Evolutionary conservation across 2,329 filamentous ascomycete genomes (phyloP).

Genomic region (Alternaria triticimaculans): DNA sequence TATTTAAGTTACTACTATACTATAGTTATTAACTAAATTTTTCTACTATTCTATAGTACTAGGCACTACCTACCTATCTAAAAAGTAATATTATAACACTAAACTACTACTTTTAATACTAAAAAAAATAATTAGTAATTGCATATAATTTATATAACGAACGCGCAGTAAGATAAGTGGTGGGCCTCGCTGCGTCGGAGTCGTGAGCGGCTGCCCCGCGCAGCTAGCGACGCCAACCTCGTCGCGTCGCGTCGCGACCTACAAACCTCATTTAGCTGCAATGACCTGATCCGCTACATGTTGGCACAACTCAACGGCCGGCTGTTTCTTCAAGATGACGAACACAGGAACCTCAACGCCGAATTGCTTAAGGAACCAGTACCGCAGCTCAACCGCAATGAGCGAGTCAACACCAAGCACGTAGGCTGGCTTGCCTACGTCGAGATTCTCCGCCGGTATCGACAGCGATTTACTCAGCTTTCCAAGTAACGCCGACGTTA

Average conservation of each 20-base stretch:
- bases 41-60: too few species aligned
- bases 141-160: too few species aligned
- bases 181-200: not conserved
- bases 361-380: constrained; percentile 25
- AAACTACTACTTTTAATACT: too few species aligned
- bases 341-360: constrained; percentile 25
- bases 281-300: constrained; percentile 10
- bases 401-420: constrained; percentile 32
- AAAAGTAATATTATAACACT: too few species aligned
- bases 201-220: not conserved
- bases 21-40: too few species aligned
- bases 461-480: constrained; percentile 13
- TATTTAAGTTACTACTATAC: too few species aligned
- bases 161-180: not conserved
- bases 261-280: not conserved
- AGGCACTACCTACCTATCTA: too few species aligned
- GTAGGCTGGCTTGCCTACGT: constrained; percentile 8
- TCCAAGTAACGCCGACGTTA: constrained; percentile 4
- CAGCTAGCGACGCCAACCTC: not conserved
- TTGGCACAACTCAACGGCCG: constrained; percentile 1
- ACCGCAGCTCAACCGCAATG: constrained; percentile 30
- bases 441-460: constrained; percentile 10
- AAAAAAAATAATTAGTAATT: too few species aligned
- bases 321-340: constrained; percentile 22
- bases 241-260: not conserved